Evolutionary conservation across 192 early-diverging fungal genomes (phyloP), one percentile per base, ranked within the genome.

Genomic region (Mortierella antarctica): DNA sequence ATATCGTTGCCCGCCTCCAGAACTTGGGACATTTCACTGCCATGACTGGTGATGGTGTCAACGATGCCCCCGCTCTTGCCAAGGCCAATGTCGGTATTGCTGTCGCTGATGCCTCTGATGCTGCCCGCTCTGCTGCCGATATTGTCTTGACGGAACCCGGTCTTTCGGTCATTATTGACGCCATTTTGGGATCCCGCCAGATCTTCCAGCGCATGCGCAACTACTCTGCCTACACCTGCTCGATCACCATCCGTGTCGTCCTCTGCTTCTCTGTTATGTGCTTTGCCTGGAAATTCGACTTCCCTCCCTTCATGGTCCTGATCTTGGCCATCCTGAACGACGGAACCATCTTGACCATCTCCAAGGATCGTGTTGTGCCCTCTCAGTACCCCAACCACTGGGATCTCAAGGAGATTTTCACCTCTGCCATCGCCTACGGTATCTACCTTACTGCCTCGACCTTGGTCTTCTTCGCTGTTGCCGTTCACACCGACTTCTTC

Each of bases 201-300:
- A 97, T 97, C 83, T 97, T 97, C 91, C 96, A 97, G 86, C 95
- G 96, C 75, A 97, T 97, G 96, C 89, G 92, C 78, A 92, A 91
- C 78, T 95, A 95, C 85, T 89, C 93, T 65, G 91, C 96, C 82
- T 97, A 97, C 86, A 95, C 93, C 67, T 95, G 95, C 89, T 92
- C 95, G 31, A 92, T 95, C 70, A 92, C 95, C 39, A 92, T 96
- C 73, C 91, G 91, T 88, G 82, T 94, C 57, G 90, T 94, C 49
- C 88, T 91, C 45, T 88, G 88, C 18, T 92, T 94, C 82, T 84
- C 91, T 46, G 84, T 94, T 62, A 83, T 92, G 73, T 85, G 86
- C 74, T 92, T 95, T 75, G 93, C 90, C 57, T 95, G 88, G 87
- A 85, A 92, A 77, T 96, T 91, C 66, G 85, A 92, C 76, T 92